Evolutionary conservation across 2,329 filamentous ascomycete genomes (phyloP).

Genomic region (Claviceps sp.): DNA sequence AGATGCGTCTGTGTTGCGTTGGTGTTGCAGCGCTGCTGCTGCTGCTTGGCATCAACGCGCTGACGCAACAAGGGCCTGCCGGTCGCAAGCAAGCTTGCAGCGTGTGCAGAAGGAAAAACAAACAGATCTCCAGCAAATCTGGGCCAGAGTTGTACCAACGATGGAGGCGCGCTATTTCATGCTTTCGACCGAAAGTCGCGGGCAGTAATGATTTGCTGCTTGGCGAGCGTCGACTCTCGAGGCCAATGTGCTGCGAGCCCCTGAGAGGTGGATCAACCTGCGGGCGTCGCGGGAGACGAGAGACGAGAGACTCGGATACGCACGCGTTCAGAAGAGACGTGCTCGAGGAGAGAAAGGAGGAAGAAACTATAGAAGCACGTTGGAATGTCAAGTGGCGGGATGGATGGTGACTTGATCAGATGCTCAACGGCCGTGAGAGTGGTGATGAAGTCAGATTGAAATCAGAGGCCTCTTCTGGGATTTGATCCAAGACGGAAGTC

Average conservation of each 20-base stretch:
- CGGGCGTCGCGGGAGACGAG: slow-evolving; percentile 3
- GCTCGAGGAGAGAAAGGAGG: background rate
- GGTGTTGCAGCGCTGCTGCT: slow-evolving; percentile 3
- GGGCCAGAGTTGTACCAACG: slow-evolving; percentile 20
- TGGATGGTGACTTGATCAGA: background rate
- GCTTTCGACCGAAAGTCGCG: slow-evolving; percentile 19
- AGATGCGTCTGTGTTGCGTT: slow-evolving; percentile 2
- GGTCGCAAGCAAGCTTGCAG: background rate
- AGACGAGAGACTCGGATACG: background rate
- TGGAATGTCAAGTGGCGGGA: background rate
- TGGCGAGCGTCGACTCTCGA: slow-evolving; percentile 10
- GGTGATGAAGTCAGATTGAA: background rate
- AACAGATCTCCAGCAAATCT: slow-evolving; percentile 7
- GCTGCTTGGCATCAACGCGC: slow-evolving; percentile 3
- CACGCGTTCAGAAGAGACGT: background rate
- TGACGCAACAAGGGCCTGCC: slow-evolving; percentile 1
- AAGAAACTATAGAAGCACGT: background rate
- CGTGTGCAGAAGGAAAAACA: slow-evolving; percentile 3
- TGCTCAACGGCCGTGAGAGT: background rate
- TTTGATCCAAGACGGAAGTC: background rate
- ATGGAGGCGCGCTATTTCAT: slow-evolving; percentile 28
- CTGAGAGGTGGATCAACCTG: slow-evolving; percentile 7
- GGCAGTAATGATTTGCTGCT: slow-evolving; percentile 20
- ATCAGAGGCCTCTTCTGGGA: background rate
- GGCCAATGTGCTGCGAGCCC: slow-evolving; percentile 11